Base-by-base conservation (phyloP, 306 rosid genomes). In the Rubus idaeus region DNA sequence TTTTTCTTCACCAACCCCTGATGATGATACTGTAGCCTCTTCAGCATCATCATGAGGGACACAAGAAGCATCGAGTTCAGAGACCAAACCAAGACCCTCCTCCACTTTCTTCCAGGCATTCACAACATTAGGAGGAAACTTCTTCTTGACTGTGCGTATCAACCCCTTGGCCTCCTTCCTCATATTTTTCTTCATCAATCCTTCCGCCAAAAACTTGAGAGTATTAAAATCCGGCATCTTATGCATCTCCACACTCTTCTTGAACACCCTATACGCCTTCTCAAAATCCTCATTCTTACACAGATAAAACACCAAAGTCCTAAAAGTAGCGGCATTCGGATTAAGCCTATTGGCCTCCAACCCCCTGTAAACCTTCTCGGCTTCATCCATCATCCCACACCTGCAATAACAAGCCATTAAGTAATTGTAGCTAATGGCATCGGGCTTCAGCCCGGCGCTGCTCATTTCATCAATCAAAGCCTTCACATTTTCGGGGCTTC, bases 221-320 rank as follows among this genome's bases (percentile, higher is more conserved):
- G 93, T 87, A 70, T 51, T 76, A 61, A 91, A 84, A 79, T 87
- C 90, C 0, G 93, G 96, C 67, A 91, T 84, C 85, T 75, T 91
- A 63, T 79, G 78, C 81, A 79, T 42, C 84, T 65, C 76, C 80
- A 82, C 93, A 67, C 96, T 91, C 82, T 76, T 86, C 89, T 89
- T 82, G 83, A 87, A 91, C 79, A 89, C 63, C 75, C 65, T 66
- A 37, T 85, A 84, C 69, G 86, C 96, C 52, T 67, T 75, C 74
- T 83, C 90, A 68, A 70, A 84, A 76, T 83, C 75, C 60, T 55
- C 96, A 72, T 37, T 77, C 74, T 63, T 77, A 80, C 96, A 85
- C 39, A 89, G 71, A 73, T 87, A n/a, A 74, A 17, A 84, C 57
- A 91, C 76, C 85, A 81, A 47, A 11, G 83, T 84, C 64, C 90